Evolutionary conservation across 2,329 filamentous ascomycete species (phyloP).

Genomic region (Diaporthe ilicicola): DNA sequence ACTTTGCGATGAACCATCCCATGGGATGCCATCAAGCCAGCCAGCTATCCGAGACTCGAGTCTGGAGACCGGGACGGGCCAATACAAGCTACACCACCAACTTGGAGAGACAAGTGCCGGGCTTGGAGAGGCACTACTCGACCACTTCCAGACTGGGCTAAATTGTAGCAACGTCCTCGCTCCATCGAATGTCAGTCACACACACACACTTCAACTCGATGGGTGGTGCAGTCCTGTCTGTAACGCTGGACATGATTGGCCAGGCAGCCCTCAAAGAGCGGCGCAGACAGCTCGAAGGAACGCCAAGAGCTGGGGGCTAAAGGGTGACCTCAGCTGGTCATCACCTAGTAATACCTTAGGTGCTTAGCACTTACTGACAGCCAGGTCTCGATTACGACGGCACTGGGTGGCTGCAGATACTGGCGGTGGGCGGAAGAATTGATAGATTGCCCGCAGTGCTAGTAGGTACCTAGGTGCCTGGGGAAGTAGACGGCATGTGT

Average conservation of each 20-base stretch:
- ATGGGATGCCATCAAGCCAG: too few relatives aligned
- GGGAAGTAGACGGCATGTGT: too few relatives aligned
- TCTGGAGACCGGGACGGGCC: background rate
- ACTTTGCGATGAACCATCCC: constrained; percentile 20
- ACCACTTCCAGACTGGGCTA: background rate
- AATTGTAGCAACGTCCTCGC: constrained; percentile 15
- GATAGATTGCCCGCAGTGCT: background rate
- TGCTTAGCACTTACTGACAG: background rate
- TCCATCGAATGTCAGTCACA: background rate
- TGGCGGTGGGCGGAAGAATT: background rate
- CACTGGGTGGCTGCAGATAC: background rate
- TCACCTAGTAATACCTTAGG: too few relatives aligned
- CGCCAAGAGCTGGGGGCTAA: background rate
- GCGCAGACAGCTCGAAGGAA: background rate
- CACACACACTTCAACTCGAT: background rate
- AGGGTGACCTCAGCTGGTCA: constrained; percentile 5
- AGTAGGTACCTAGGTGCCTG: too few relatives aligned
- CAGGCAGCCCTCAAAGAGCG: background rate
- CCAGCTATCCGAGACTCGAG: background rate
- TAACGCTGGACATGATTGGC: background rate
- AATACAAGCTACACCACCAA: background rate
- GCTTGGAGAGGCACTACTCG: background rate
- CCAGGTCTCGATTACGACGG: background rate
- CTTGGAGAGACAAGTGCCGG: background rate
- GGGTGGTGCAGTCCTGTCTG: background rate